Evolutionary conservation across 495 filamentous ascomycete genomes (phyloP), one percentile per base, ranked within the genome.

Genomic region (Hypoxylon lienhwacheense): DNA sequence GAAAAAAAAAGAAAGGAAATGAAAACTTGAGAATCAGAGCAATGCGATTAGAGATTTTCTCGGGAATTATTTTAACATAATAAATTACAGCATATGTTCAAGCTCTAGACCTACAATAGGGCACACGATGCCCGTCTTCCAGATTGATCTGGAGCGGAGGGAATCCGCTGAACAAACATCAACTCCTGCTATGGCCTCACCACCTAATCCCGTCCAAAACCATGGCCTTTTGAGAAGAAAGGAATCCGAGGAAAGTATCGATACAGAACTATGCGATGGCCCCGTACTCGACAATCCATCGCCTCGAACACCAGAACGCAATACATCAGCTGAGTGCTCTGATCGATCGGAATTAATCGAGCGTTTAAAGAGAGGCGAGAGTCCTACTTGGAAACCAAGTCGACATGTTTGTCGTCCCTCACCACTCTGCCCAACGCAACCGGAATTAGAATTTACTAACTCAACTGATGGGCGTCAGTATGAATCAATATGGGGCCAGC

Each of bases 301-400:
- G n/a, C 64, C 64, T 5, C 43, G 43, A 28, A 70, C 68, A 1
- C 69, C 68, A n/a, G 67, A 68, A 32, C 45, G 58, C 14, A 47
- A 58, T 24, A 35, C 51, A 24, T 42, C 63, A 11, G 59, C 59
- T 39, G 44, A 63, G 24, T 73, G 73, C 41, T 71, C 73, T 10
- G 81, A 88, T 62, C 81, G 92, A 54, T 84, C 81, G 40, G 85
- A 91, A 69, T 77, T 96, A 54, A 96, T 97, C 52, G 82, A 89
- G 69, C 78, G 86, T 54, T 79, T 96, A 56, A 97, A 97, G 73
- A 80, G 78, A 70, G 82, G 83, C 28, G 84, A 91, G 68, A 87
- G 81, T 47, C 86, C 87, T 39, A 84, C 84, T 12, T 95, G 90
- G 89, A 73, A 81, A 19, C 80, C 83, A 26, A 79, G 80, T 66